Evolutionary conservation across 805 yeast species (phyloP).

Genomic region (Schizosaccharomyces cryophilus): DNA sequence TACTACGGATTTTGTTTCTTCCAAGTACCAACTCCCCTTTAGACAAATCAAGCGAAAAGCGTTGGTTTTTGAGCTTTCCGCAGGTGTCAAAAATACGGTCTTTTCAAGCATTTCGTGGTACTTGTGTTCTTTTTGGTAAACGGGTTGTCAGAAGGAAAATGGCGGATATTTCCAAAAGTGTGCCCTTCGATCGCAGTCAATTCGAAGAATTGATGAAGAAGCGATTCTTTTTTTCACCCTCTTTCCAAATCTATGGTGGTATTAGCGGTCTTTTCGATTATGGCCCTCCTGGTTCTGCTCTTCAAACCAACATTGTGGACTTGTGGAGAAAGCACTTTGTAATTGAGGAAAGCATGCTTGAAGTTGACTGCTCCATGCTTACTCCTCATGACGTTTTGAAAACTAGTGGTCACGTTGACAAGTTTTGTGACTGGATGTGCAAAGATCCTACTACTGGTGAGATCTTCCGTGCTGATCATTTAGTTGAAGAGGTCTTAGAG

Average conservation of each 20-base stretch:
- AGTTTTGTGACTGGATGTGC: conserved; percentile 98
- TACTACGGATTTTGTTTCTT: neutral
- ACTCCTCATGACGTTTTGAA: conserved; percentile 94
- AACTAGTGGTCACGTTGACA: conserved; percentile 97
- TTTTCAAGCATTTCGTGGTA: neutral
- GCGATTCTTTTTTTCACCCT: conserved; percentile 91
- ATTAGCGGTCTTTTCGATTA: conserved; percentile 93
- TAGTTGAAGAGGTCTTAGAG: conserved; percentile 93
- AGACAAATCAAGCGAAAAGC: neutral
- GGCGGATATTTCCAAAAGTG: conserved; percentile 1
- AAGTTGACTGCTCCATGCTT: conserved; percentile 92
- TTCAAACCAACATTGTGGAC: conserved; percentile 87
- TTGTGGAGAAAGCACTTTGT: conserved; percentile 95
- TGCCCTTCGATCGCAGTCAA: conserved; percentile 53
- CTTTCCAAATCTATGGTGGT: conserved; percentile 94
- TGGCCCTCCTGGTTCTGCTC: conserved; percentile 98
- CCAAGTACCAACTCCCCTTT: too few relatives aligned
- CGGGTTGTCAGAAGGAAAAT: neutral
- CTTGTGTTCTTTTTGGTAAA: neutral
- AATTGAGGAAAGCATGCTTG: conserved; percentile 94
- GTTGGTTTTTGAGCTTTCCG: neutral
- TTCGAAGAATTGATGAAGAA: conserved; percentile 80
- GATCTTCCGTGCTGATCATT: conserved; percentile 93
- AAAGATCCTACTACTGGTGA: conserved; percentile 88
- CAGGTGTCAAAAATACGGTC: neutral